Evolutionary conservation across 2,329 filamentous ascomycete genomes (phyloP), one percentile per base, ranked within the genome.

Genomic region (Colletotrichum noveboracense): DNA sequence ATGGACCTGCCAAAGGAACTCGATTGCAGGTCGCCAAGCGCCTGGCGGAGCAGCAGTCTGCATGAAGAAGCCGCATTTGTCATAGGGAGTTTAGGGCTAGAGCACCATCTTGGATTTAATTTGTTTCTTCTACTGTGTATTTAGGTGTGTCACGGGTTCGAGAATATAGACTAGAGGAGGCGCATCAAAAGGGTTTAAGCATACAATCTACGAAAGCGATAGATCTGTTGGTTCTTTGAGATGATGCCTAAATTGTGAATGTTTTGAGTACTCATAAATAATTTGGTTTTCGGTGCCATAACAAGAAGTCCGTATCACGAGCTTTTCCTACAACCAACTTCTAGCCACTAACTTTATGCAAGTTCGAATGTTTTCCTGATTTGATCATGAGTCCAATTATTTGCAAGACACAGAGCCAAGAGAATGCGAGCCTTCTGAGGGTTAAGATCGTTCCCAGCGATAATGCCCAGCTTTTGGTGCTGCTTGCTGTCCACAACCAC

Each of bases 381-480:
- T 8, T 14, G 28, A 2, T 56, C 32, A 32, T 32, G 18, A n/a
- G 28, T 21, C 30, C 21, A 61, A 21, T 5, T 48, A 34, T 1
- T 34, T 12, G 71, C 26, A 16, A 74, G 56, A 43, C 66, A 70
- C 9, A 74, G 26, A 16, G 58, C 32, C 8, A 74, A 60, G 6
- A 74, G 28, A 12, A 75, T 58, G 10, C 69, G 70, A 7, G 68
- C 69, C 14, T 66, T 67, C 55, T 72, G 69, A 3, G 69, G 73
- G 32, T 66, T 75, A 0, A 72, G 56, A 9, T 72, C 62, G 8
- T 48, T 34, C 1, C 55, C 69, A 6, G 69, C 62, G 34, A 75
- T 58, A 18, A 75, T 62, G 4, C 38, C 62, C 5, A 62, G 10
- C 1, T 13, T 5, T 13, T 30, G 30, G n/a, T 75, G 73, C n/a